Base-by-base conservation (phyloP, 2,329 filamentous ascomycete genomes). In the Colletotrichum sansevieriae region DNA sequence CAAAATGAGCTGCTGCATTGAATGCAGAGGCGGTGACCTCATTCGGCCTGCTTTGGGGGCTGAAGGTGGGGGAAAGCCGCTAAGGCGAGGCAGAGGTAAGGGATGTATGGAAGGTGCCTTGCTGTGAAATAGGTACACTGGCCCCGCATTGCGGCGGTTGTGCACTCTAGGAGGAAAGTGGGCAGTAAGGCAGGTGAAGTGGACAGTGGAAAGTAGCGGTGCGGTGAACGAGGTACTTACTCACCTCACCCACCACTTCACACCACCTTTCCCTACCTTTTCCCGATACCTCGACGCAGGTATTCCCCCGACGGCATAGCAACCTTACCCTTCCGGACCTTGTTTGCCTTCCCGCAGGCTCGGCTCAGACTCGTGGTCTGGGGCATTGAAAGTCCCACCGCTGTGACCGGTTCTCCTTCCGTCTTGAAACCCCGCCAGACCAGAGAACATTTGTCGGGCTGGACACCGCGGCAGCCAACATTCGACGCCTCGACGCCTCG, bases 341-440 rank as follows among this genome's bases (percentile, higher is more conserved):
- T 65, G 39, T 54, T 46, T 64, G 18, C 10, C 41, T 47, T 63
- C 43, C 37, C 43, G 41, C 52, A 51, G 35, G 22, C 51, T 63
- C 44, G 35, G 35, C 51, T 63, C 37, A 55, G 55, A 52, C 51
- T n/a, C 43, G 43, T 49, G 62, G 55, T 43, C 43, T 49, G 20
- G 62, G 56, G 66, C 62, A 70, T 67, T 70, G 57, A 70, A 37
- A 58, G 63, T 68, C 58, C 51, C 67, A 70, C 64, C 44, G 54
- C 67, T 68, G 67, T 58, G 64, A 70, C 67, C 67, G 64, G 49
- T 56, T 57, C 63, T 54, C 46, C 37, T 25, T 70, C 46, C 71
- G 75, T 75, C 71, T 74, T 77, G 75, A 77, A 76, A 76, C 75
- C 75, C 75, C 74, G 72, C 74, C 74, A 74, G 75, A 68, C 60